A percentile compares a stretch with the other conserved stretches of the same genome.
Evolutionary conservation across 768 basidiomycete species (phyloP).

Genomic region (Pisolithus microcarpus): DNA sequence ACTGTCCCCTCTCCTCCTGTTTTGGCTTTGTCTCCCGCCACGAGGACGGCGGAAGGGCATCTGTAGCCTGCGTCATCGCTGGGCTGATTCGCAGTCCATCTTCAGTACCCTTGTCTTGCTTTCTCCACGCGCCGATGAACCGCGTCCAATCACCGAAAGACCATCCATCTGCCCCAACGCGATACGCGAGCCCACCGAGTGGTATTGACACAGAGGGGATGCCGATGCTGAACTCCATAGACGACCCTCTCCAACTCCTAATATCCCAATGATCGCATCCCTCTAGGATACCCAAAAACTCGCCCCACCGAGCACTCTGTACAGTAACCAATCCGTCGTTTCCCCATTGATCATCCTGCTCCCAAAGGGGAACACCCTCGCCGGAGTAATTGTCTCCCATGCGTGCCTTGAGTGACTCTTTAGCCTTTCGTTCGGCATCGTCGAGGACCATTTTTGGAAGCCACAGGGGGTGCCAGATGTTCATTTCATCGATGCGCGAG

Average conservation of each 20-base stretch:
- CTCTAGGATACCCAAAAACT: slow-evolving; percentile 86
- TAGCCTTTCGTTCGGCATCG: slow-evolving; percentile 61
- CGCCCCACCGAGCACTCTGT: slow-evolving; percentile 93
- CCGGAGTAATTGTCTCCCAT: slow-evolving; percentile 2
- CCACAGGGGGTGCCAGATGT: slow-evolving; percentile 94
- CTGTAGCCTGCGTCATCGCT: slow-evolving; percentile 5
- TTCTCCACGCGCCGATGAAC: slow-evolving; percentile 56
- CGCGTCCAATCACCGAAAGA: slow-evolving; percentile 49
- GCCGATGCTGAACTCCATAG: slow-evolving; percentile 57
- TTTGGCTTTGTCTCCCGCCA: slow-evolving; percentile 7
- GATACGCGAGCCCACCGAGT: slow-evolving; percentile 31
- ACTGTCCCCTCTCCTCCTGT: slow-evolving; percentile 19
- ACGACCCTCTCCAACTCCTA: slow-evolving; percentile 68
- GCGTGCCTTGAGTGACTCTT: slow-evolving; percentile 35
- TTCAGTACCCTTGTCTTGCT: slow-evolving; percentile 39
- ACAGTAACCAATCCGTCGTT: slow-evolving; percentile 92
- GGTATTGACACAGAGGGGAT: slow-evolving; percentile 38
- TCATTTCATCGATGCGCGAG: slow-evolving; percentile 58
- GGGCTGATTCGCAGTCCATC: slow-evolving; percentile 27
- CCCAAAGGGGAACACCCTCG: slow-evolving; percentile 36
- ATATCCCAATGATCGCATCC: slow-evolving; percentile 97
- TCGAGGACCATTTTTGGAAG: slow-evolving; percentile 92
- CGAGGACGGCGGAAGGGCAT: neutral
- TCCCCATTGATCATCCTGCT: slow-evolving; percentile 56
- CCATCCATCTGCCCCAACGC: slow-evolving; percentile 39